Evolutionary conservation across 2,329 filamentous ascomycete genomes (phyloP), one percentile per base, ranked within the genome.

Genomic region (Davidsoniella neocaledoniae): DNA sequence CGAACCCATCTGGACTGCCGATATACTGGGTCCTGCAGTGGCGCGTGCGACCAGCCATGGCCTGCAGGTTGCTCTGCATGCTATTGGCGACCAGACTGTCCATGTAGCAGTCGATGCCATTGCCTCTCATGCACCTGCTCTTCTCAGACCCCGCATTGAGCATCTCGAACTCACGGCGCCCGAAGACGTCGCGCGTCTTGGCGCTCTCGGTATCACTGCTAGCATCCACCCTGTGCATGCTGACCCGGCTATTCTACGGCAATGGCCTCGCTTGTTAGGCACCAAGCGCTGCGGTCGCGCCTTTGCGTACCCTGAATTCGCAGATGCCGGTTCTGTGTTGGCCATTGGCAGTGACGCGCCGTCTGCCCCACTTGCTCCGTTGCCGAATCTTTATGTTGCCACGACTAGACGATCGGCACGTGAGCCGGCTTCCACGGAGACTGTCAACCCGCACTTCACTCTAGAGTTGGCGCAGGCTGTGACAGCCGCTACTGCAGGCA

Each of bases 271-370:
- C 6, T 66, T 81, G 14, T 62, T 82, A 3, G 77, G 75, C 1
- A 58, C 62, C 9, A 62, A 69, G 14, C 66, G 76, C 1, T 74
- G 76, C 62, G 66, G 65, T 46, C 66, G 76, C 12, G 76, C 76
- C 0, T 82, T 81, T 56, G 74, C 78, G 0, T 81, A 82, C 59
- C 68, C 69, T 40, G 76, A 81, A 43, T 78, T 81, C 36, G 66
- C 67, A 2, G 70, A 74, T 41, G 64, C 65, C 0, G 74, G 74
- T 1, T 73, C 76, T 0, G 58, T 64, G 1, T 59, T 81, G 0
- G 75, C 76, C 0, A 66, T 81, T 9, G 77, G 77, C 0, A 73
- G 69, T 2, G 77, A 81, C 55, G 68, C 73, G 0, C 76, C 76
- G 0, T 79, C 76, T 0, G 76, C 77, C 1, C 73, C 73, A 2